Conservation (phyloP, 2,329 filamentous ascomycete species). For the Epichloe coenophiala region DNA sequence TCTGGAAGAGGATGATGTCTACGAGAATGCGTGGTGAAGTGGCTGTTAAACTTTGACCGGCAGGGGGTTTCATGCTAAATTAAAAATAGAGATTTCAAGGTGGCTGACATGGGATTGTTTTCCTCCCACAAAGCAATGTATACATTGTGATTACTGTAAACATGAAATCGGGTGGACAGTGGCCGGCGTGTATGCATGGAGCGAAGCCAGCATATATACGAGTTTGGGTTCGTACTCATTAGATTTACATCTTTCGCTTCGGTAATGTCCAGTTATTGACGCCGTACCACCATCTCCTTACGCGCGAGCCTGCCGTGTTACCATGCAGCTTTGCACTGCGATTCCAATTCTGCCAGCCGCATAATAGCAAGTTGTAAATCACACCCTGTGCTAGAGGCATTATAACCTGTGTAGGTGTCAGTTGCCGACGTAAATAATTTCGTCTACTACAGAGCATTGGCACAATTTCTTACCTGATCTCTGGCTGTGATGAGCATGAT, state of each 20-base stretch:
- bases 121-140: neutral
- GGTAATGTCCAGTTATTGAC: conserved; percentile 84
- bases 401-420: conserved; percentile 43
- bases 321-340: conserved; percentile 63
- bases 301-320: conserved; percentile 57
- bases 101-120: neutral
- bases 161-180: neutral
- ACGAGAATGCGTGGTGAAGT: neutral
- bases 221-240: neutral
- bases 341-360: conserved; percentile 88
- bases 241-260: conserved; percentile 25
- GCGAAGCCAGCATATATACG: neutral
- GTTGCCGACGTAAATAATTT: neutral
- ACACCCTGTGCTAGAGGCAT: conserved; percentile 81
- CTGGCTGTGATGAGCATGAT: conserved; percentile 73
- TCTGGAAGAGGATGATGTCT: neutral
- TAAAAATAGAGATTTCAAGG: neutral
- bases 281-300: conserved; percentile 87
- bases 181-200: neutral
- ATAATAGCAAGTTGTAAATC: conserved; percentile 72
- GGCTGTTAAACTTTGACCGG: neutral
- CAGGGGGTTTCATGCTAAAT: neutral
- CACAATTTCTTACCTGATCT: conserved; percentile 56
- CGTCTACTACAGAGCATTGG: neutral
- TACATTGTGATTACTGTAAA: neutral